Evolutionary conservation across 1,284 basidiomycete genomes (phyloP).

Genomic region (Rhodotorula sp.): DNA sequence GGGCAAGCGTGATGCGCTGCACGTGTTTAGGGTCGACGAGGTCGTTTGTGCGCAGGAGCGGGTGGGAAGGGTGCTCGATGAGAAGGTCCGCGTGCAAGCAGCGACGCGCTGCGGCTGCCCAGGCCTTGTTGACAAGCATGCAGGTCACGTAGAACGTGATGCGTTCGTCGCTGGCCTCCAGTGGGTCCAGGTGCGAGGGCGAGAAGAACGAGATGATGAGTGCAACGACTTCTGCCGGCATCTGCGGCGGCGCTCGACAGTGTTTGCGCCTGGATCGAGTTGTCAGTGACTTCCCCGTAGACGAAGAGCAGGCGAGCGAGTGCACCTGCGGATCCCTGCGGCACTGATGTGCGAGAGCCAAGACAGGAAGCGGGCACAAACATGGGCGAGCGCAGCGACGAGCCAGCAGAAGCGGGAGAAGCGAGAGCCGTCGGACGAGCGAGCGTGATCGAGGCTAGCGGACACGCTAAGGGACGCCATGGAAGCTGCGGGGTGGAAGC

Average conservation of each 20-base stretch:
- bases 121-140: constrained; percentile 1
- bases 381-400: not conserved
- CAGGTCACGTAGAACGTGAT: constrained; percentile 1
- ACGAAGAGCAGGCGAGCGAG: too few species aligned
- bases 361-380: too few species aligned
- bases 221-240: constrained; percentile 7
- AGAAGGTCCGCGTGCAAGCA: not conserved
- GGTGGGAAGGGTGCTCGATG: not conserved
- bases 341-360: too few species aligned
- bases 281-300: too few species aligned
- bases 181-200: not conserved
- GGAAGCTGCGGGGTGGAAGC: too few species aligned
- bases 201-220: not conserved
- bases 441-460: not conserved
- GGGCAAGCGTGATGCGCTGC: not conserved
- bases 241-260: not conserved
- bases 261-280: too few species aligned
- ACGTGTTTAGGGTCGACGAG: not conserved
- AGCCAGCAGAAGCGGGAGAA: not conserved
- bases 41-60: not conserved
- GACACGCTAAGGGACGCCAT: not conserved
- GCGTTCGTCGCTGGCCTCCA: constrained; percentile 2
- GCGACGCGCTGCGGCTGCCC: not conserved
- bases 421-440: not conserved
- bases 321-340: too few species aligned